A percentile compares a stretch with the other conserved stretches of the same genome.
phyloP scores from a whole-genome alignment of 2,329 filamentous ascomycete genomes.

The Exophiala dermatitidis region DNA sequence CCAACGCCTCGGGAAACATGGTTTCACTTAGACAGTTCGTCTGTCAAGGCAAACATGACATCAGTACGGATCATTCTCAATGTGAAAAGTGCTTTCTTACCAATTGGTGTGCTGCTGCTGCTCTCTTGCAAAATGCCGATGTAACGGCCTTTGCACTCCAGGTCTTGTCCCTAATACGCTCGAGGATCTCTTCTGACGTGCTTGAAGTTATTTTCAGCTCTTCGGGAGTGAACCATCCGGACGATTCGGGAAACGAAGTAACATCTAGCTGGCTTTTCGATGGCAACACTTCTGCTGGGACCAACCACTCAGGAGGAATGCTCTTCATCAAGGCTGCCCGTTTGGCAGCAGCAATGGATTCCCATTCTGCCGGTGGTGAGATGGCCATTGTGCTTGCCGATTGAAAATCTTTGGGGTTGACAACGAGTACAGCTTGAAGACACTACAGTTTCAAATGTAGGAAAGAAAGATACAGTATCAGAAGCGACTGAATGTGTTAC shows the following conservation, averaged over 20 bases:
- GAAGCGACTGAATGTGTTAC: neutral
- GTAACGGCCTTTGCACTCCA: conserved; percentile 33
- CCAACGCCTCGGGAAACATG: conserved; percentile 47
- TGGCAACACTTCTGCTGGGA: neutral
- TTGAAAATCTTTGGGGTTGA: neutral
- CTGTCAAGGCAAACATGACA: neutral
- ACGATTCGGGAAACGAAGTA: neutral
- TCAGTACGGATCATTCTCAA: neutral
- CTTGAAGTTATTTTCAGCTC: neutral
- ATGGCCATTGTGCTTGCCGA: conserved; percentile 1
- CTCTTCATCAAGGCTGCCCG: neutral
- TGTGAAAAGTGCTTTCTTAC: conserved; percentile 36
- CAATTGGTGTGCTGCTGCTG: conserved; percentile 37
- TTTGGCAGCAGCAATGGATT: conserved; percentile 1
- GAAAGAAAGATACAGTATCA: neutral
- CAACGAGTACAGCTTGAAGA: neutral
- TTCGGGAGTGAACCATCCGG: neutral
- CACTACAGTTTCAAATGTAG: neutral
- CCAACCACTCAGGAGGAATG: neutral
- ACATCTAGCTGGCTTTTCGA: neutral
- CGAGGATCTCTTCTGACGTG: neutral
- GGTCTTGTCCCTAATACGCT: neutral
- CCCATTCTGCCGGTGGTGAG: neutral
- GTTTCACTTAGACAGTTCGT: conserved; percentile 44
- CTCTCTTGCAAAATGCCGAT: conserved; percentile 49